These are phyloP conservation scores for Camellia japonica DNA, from an alignment of 148 eudicot genomes.

Conservation along the genomic window DNA sequence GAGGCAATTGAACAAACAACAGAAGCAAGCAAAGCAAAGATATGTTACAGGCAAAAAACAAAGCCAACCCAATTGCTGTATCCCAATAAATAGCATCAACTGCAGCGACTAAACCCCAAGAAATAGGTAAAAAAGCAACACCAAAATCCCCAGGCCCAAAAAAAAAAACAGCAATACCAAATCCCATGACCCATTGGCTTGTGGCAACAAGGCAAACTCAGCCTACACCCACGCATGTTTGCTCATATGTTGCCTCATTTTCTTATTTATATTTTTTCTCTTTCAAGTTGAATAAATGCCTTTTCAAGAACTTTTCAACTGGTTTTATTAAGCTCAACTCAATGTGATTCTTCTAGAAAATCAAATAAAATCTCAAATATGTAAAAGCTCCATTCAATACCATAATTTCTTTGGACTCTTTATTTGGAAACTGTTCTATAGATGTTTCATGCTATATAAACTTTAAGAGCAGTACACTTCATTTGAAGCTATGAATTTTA, in stretches of 20 bases:
- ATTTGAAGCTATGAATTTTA: too few relatives aligned
- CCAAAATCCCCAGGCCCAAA: too few relatives aligned
- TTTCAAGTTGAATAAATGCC: neutral
- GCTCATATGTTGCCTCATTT: too few relatives aligned
- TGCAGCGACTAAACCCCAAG: slow-evolving; percentile 5
- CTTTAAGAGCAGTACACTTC: too few relatives aligned
- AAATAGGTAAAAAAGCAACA: neutral
- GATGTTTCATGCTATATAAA: neutral
- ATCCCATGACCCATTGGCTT: too few relatives aligned
- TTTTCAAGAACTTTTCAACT: too few relatives aligned
- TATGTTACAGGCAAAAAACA: slow-evolving; percentile 57
- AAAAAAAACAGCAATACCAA: too few relatives aligned
- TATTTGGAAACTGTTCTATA: neutral
- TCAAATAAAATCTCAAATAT: neutral
- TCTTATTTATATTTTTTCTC: neutral
- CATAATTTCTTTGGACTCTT: neutral
- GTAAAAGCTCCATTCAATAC: neutral
- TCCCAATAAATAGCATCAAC: slow-evolving; percentile 34
- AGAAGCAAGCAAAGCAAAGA: slow-evolving; percentile 77
- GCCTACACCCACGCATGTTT: too few relatives aligned
- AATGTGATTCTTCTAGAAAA: neutral
- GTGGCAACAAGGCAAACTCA: too few relatives aligned
- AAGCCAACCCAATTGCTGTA: slow-evolving; percentile 40
- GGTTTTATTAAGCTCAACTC: neutral
- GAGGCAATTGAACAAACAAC: slow-evolving; percentile 62